Base-by-base conservation (phyloP, 1,284 basidiomycete genomes). In the Leccinum ambiguum region DNA sequence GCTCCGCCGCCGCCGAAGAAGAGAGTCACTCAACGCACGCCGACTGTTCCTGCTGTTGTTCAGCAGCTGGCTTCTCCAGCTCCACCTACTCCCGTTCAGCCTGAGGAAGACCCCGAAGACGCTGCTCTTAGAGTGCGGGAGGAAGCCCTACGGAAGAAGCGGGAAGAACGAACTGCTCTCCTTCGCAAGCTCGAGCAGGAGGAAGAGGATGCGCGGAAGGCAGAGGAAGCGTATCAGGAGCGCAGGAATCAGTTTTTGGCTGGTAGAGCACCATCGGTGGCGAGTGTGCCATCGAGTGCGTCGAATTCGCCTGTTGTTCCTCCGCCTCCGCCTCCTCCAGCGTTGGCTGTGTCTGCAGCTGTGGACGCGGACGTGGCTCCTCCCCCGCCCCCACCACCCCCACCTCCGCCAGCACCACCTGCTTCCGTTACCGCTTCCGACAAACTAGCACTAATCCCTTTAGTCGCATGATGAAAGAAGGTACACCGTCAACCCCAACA, bases 161-260 rank as follows among this genome's bases (percentile, higher is more conserved):
- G 86, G 11, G 89, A 87, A 69, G 89, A 85, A 56, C 84, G 90
- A 3, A 82, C 81, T 18, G 88, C 83, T 59, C 82, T 88, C 33
- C 73, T 93, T 59, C 83, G 86, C 60, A 82, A 86, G 70, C 80
- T 94, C 6, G 91, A 94, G 75, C 78, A 81, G 67, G 87, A 93
- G 72, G 90, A 93, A 70, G 87, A 88, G 71, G 89, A 91, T 73
- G 87, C 86, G 23, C 78, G 81, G 36, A 77, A 79, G 43, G 84
- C 85, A 64, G 89, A 92, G 68, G 89, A 89, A 71, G 81, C 81
- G 60, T 83, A 85, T 63, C 75, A 84, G 64, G 82, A 81, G 3
- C 78, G 84, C 54, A 75, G 84, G 36, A 72, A 80, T 26, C 73
- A 76, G n/a, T 68, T 74, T 18, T 66, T 74, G 65, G 80, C 82